These are phyloP conservation scores for Arthrobotrys sphaeroides DNA, from an alignment of 2,329 filamentous ascomycete species.

Conservation along the genomic window DNA sequence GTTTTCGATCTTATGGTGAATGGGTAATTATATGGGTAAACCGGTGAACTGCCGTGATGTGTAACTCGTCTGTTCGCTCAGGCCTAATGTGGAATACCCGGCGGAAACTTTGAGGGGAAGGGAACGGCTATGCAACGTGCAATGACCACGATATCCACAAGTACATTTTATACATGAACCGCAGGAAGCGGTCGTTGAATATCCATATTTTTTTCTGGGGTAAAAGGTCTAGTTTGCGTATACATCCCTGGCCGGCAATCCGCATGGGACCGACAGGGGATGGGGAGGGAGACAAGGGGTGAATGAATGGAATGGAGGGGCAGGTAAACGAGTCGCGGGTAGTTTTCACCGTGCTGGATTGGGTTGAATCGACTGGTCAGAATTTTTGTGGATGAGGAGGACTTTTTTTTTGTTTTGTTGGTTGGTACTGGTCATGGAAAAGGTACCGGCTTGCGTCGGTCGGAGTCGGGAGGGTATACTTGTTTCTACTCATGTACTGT, in stretches of 20 bases:
- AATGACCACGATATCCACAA: background rate
- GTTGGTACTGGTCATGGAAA: background rate
- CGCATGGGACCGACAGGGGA: conserved; percentile 19
- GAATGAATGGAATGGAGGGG: background rate
- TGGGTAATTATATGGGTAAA: too few relatives aligned
- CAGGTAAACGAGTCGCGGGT: conserved; percentile 42
- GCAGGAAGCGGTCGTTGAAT: background rate
- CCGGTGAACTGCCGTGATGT: too few relatives aligned
- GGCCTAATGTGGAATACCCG: too few relatives aligned
- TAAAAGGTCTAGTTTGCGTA: conserved; percentile 16
- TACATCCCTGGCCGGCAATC: conserved; percentile 10
- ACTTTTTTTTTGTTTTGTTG: background rate
- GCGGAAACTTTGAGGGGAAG: background rate
- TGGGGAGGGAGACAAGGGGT: background rate
- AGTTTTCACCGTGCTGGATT: conserved; percentile 41
- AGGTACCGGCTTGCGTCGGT: conserved; percentile 25
- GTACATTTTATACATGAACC: background rate
- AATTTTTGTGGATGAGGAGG: background rate
- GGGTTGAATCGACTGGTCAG: conserved; percentile 41
- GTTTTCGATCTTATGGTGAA: too few relatives aligned
- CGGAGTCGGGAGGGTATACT: background rate
- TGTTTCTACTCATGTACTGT: background rate
- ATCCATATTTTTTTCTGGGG: conserved; percentile 29
- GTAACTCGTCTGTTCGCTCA: too few relatives aligned
- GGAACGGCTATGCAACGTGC: background rate